phyloP scores from a whole-genome alignment of 2,329 filamentous ascomycete genomes.

The Beauveria sp. region DNA sequence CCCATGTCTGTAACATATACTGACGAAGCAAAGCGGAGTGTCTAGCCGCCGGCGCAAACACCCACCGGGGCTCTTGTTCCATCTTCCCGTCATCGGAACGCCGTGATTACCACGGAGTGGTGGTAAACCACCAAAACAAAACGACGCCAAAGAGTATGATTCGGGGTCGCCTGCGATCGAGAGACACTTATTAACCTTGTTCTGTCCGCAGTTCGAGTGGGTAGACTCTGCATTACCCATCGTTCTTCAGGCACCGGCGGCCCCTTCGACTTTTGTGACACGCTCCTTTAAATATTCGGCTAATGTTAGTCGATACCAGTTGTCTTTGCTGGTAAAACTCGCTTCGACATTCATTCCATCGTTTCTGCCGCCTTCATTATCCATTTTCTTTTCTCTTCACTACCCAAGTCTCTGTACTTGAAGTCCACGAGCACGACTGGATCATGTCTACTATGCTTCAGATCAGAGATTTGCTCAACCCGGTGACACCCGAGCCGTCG shows the following conservation, averaged over 20 bases:
- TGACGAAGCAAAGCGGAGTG: constrained; percentile 2
- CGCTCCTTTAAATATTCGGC: neutral
- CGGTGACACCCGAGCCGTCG: constrained; percentile 5
- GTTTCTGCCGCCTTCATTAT: neutral
- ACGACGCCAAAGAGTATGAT: neutral
- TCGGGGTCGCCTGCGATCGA: neutral
- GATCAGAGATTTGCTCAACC: constrained; percentile 8
- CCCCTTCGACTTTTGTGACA: neutral
- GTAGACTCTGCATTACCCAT: neutral
- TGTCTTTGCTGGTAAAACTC: neutral
- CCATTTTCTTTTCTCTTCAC: neutral
- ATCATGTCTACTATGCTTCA: constrained; percentile 8
- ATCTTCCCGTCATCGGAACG: constrained; percentile 7
- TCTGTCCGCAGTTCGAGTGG: neutral
- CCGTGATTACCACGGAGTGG: constrained; percentile 7
- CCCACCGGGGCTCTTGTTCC: constrained; percentile 5
- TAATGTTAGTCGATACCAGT: neutral
- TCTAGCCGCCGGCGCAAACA: neutral
- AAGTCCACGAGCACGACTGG: neutral
- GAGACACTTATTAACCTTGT: constrained; percentile 7
- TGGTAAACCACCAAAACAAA: neutral
- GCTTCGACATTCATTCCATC: neutral
- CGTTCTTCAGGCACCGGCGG: neutral
- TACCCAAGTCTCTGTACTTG: neutral
- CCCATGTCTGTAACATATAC: neutral